Percentiles rank a stretch among this genome's conserved stretches.
Evolutionary conservation across 1,284 basidiomycete genomes (phyloP).

Genomic region (Megacollybia platyphylla): DNA sequence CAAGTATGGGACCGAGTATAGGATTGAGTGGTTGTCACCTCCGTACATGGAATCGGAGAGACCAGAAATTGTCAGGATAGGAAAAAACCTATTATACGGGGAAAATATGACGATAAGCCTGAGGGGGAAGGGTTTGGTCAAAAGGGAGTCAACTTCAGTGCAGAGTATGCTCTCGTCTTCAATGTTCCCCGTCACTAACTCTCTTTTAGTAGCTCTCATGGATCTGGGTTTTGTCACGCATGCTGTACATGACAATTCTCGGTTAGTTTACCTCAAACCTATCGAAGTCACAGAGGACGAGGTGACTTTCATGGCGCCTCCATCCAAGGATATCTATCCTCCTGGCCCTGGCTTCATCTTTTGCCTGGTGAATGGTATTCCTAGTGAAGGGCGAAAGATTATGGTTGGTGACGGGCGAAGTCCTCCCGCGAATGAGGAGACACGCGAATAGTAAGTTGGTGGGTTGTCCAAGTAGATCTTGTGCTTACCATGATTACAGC

Average conservation of each 20-base stretch:
- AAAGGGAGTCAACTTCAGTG: slow-evolving; percentile 14
- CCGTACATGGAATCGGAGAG: slow-evolving; percentile 53
- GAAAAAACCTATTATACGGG: slow-evolving; percentile 33
- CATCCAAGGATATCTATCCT: slow-evolving; percentile 53
- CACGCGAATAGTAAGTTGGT: slow-evolving; percentile 39
- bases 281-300: slow-evolving; percentile 20
- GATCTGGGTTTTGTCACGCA: slow-evolving; percentile 73
- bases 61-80: slow-evolving; percentile 31
- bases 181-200: not conserved
- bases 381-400: slow-evolving; percentile 52
- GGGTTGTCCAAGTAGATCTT: not conserved
- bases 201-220: slow-evolving; percentile 47
- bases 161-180: slow-evolving; percentile 9
- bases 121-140: slow-evolving; percentile 18
- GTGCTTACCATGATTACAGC: slow-evolving; percentile 10
- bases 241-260: slow-evolving; percentile 65
- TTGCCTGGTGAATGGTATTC: slow-evolving; percentile 55
- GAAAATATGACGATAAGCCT: slow-evolving; percentile 21
- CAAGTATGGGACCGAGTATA: slow-evolving; percentile 66
- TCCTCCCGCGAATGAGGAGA: slow-evolving; percentile 43
- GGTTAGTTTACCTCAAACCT: slow-evolving; percentile 53
- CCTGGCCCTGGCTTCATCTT: slow-evolving; percentile 76
- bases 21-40: slow-evolving; percentile 65
- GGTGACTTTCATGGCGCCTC: slow-evolving; percentile 44
- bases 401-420: slow-evolving; percentile 47